Evolutionary conservation across 768 basidiomycete genomes (phyloP), one percentile per base, ranked within the genome.

Genomic region (Boletus speciosus): DNA sequence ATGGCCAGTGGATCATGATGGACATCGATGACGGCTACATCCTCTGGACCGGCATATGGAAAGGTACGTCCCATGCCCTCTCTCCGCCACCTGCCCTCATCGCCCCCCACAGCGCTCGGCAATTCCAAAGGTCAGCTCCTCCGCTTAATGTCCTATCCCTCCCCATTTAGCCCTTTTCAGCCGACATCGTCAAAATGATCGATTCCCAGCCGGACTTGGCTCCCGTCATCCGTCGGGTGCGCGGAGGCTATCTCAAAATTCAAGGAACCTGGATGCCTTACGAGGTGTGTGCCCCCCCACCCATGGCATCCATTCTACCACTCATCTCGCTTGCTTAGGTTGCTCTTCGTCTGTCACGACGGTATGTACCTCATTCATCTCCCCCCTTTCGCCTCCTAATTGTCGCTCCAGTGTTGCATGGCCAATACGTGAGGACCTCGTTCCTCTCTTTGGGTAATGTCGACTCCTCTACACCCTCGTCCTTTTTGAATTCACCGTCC

Each of bases 231-330:
- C 85, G 91, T 53, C 81, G 90, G 55, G 90, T 94, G 32, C 83
- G 90, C 43, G 91, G 90, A 52, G 89, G 90, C 47, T 91, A 90
- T 73, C 81, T 94, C 55, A 93, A 93, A 74, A 93, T 94, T 41
- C 92, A 94, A 66, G 92, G 92, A 32, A 93, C 92, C 21, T 94
- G 92, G 92, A 89, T 93, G 85, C 91, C 91, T 34, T 93, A 88
- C 71, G 91, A 90, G 77, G 87, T 88, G 61, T 67, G 39, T 38
- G 25, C 32, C 32, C 31, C 51, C 51, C 47, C 48, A 19, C 6
- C n/a, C 60, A 10, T 54, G 36, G 53, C 65, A 38, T 67, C 35
- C 46, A 8, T 34, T 11, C 38, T 25, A 15, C 52, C 51, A 3
- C 66, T 67, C 63, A 66, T 65, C 47, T 65, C 55, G 54, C 57